Base-by-base conservation (phyloP, 2,329 filamentous ascomycete species). In the Metarhizium robertsii region DNA sequence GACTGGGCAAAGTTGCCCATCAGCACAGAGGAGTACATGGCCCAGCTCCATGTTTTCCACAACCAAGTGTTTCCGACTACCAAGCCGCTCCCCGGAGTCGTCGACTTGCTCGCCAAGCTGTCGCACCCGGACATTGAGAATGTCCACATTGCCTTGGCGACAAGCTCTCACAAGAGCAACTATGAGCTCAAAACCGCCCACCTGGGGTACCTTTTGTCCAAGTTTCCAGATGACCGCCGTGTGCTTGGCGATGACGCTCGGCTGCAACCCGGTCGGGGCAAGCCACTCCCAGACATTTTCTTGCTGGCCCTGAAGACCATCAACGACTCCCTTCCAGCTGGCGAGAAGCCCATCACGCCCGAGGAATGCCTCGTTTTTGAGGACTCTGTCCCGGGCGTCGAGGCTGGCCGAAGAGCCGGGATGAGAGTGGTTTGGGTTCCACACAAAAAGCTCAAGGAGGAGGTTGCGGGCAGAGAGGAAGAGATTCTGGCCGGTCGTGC, bases 311-410 rank as follows among this genome's bases (percentile, higher is more conserved):
- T 99, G 55, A 78, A 88, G 70, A 88, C 85, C 3, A 86, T 99
- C 68, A 99, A 99, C 71, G 81, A 82, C 47, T 83, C 83, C 16
- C 75, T 95, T 6, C 74, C 76, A 0, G 72, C 78, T 3, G 83
- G 82, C 43, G 84, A 87, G 53, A 74, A 79, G 60, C 74, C 80
- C 57, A 86, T 99, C 59, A 77, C 68, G 54, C 90, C 91, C 0
- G 87, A 88, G 61, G 92, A 97, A 71, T 97, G 94, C 67, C 77
- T 99, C 16, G 94, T 97, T 0, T 97, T 99, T 65, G 94, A 99
- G 73, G 94, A 99, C 70, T 90, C 87, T 49, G 92, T 97, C 1
- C 90, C 91, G 0, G 94, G 94, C 4, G 90, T 96, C 2, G 94
- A 99, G 73, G 84, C 90, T 2, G 94, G 91, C 4, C 78, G 94